Base-by-base conservation (phyloP, 2,329 filamentous ascomycete species). In the Neofusicoccum kwambonambiense region DNA sequence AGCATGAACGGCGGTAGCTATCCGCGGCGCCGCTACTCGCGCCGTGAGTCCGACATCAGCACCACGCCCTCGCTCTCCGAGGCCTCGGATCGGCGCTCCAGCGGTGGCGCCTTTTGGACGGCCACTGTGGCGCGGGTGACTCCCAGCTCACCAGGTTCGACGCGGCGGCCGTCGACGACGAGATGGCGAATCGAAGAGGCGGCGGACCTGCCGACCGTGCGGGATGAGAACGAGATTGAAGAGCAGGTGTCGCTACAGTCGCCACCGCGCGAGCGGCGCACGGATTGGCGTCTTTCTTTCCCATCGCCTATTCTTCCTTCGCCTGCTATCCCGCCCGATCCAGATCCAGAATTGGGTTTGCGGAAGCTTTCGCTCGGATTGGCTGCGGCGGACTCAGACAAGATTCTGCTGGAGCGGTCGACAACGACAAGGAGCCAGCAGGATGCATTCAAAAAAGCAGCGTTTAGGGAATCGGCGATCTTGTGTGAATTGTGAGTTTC, bases 391-490 rank as follows among this genome's bases (percentile, higher is more conserved):
- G 57, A 62, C n/a, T 37, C 35, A 44, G 52, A 60, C 11, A 58
- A 51, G 63, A 60, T 51, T 15, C 17, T n/a, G 15, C 9, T 63
- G 44, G 60, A 54, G 37, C 60, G 60, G 15, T 34, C 39, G 15
- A n/a, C 72, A 7, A 76, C 73, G 9, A 76, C 74, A 7, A 57
- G 67, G 42, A 76, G 72, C 45, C 75, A 78, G 56, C 73, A 71
- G 58, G 70, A 73, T 1, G 63, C 62, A 3, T 82, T 82, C 51
- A 76, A 80, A 60, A 77, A 74, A 50, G 71, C 74, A 27, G 76
- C 80, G 0, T 80, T 80, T 51, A 75, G 77, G 7, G 80, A 81
- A 64, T 75, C 79, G 1, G 79, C 78, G 6, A 77, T 81, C 8
- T 68, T 82, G 4, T 81, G 80, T 67, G 79, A 81, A 61, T 75